Percentiles rank a stretch among this genome's conserved stretches.
Conservation (phyloP, 768 basidiomycete genomes). For the Suillus sp. region DNA sequence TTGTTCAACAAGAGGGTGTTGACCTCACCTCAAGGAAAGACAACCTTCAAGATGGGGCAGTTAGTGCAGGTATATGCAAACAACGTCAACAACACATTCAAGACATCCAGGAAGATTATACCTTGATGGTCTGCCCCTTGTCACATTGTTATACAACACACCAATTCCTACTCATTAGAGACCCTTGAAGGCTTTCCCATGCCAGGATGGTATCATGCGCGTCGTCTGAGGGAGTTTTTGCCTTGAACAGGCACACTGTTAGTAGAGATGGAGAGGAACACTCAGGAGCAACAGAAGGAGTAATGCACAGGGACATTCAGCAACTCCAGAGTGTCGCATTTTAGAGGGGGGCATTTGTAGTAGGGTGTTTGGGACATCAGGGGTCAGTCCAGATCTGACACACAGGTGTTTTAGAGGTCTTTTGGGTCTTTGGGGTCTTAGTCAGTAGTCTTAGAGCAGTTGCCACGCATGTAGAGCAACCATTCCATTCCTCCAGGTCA, state of each 20-base stretch:
- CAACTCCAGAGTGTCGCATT: conserved; percentile 3
- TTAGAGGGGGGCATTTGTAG: conserved; percentile 4
- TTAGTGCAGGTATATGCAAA: conserved; percentile 36
- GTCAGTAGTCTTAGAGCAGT: too few species aligned
- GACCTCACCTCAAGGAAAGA: conserved; percentile 14
- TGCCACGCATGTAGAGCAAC: too few species aligned
- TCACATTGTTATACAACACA: conserved; percentile 11
- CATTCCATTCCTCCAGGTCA: too few species aligned
- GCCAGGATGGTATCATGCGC: conserved; percentile 16
- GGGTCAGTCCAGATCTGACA: too few species aligned
- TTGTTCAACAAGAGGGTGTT: conserved; percentile 31
- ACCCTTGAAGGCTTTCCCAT: conserved; percentile 22
- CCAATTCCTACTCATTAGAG: conserved; percentile 28
- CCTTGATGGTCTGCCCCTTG: conserved; percentile 37
- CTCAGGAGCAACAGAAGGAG: too few species aligned
- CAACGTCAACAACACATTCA: conserved; percentile 26
- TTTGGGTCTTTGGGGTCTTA: too few species aligned
- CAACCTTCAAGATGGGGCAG: conserved; percentile 29
- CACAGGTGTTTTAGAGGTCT: too few species aligned
- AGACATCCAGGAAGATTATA: conserved; percentile 30
- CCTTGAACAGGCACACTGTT: conserved; percentile 24
- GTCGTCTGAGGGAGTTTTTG: conserved; percentile 24
- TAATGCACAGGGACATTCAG: too few species aligned
- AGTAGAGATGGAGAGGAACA: conserved; percentile 1
- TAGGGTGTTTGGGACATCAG: too few species aligned